Evolutionary conservation across 441 rosid genomes (phyloP).

Genomic region (Codiaeum variegatum): DNA sequence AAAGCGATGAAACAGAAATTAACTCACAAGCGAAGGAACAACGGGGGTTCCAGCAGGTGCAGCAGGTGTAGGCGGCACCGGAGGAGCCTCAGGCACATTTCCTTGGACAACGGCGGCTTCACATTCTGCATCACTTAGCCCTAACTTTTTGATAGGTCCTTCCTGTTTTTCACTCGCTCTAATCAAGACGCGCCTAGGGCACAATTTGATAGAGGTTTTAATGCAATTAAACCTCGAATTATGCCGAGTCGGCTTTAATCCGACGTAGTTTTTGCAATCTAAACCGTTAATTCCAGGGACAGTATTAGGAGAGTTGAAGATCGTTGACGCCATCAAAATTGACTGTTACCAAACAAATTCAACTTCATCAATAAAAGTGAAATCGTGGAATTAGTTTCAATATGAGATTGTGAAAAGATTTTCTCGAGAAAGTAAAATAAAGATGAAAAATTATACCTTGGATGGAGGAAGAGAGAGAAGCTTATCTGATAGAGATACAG

Average conservation of each 20-base stretch:
- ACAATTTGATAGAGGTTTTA: slow-evolving; percentile 17
- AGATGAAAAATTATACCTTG: slow-evolving; percentile 6
- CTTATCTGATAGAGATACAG: slow-evolving; percentile 10
- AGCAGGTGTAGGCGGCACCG: slow-evolving; percentile 68
- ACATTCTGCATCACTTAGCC: slow-evolving; percentile 69
- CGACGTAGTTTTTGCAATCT: slow-evolving; percentile 19
- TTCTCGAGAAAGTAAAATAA: background rate
- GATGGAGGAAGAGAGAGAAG: background rate
- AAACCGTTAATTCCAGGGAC: slow-evolving; percentile 21
- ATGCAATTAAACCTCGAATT: slow-evolving; percentile 13
- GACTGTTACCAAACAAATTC: background rate
- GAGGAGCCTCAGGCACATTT: slow-evolving; percentile 77
- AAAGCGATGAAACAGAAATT: background rate
- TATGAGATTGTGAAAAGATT: background rate
- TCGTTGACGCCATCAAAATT: slow-evolving; percentile 23
- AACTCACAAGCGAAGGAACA: slow-evolving; percentile 63
- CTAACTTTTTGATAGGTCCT: slow-evolving; percentile 52
- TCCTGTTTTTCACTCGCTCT: slow-evolving; percentile 49
- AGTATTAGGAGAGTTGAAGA: slow-evolving; percentile 15
- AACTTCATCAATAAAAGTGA: background rate
- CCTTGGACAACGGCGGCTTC: slow-evolving; percentile 90
- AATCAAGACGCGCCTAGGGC: slow-evolving; percentile 29
- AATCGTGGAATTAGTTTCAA: background rate
- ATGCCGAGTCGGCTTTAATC: slow-evolving; percentile 15
- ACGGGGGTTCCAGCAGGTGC: slow-evolving; percentile 83